Evolutionary conservation across 805 yeast genomes (phyloP), one percentile per base, ranked within the genome.

Genomic region (Starmerella roubikii): DNA sequence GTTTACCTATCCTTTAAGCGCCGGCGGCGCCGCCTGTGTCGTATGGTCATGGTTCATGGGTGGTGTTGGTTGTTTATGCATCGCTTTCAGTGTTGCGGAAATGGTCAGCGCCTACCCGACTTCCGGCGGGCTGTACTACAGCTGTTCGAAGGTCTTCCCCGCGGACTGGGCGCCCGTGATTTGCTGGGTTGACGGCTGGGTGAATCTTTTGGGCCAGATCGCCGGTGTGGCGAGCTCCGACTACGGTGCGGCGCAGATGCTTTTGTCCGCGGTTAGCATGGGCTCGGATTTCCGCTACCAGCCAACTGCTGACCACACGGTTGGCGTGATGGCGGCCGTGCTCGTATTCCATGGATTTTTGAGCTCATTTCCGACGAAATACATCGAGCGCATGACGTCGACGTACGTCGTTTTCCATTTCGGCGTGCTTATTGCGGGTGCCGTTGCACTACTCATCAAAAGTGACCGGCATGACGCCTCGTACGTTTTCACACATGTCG

Each of bases 91-190:
- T 12, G 74, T 79, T 72, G 67, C 82, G 3, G 78, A 76, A 50
- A 55, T 76, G 44, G 81, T 78, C 1, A 68, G 76, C 27, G 71
- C 84, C 1, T 69, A 76, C 46, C 86, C 88, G 23, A 78, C 86
- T 1, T 71, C 80, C 18, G 86, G 86, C 37, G 86, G 86, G 11
- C 59, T 78, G 30, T 79, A 76, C 54, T 74, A 76, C 49, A 80
- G 83, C 22, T 52, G 55, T 39, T 39, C 52, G 17, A 42, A 40
- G 32, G 44, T 52, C 5, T 45, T 50, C 30, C 54, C 55, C 10
- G 32, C 33, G 16, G 61, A 65, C 29, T 59, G 68, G 51, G 72
- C 70, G 9, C 73, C 77, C 1, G 44, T 69, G 12, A 56, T 69
- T 39, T 71, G 73, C 55, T 61, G 76, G 61, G 64, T 72, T 35